Conservation (phyloP, 345 rosid species). For the Arabis alpina region DNA sequence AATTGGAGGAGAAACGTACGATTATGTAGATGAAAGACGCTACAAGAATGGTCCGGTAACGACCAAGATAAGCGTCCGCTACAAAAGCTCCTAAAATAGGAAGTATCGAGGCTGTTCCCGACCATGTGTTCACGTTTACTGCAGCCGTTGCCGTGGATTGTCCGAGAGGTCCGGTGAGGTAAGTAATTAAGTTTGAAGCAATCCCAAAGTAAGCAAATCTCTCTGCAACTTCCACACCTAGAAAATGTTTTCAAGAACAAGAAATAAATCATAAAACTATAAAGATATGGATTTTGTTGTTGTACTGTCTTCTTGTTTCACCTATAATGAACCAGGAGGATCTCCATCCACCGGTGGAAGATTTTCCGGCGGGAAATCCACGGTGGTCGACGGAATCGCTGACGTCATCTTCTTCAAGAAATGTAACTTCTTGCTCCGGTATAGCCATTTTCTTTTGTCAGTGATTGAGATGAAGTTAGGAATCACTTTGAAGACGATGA, state of each 20-base stretch:
- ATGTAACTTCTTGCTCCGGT: conserved; percentile 29
- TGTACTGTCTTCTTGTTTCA: background rate
- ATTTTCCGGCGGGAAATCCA: conserved; percentile 30
- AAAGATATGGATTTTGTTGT: background rate
- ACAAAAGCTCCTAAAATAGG: conserved; percentile 55
- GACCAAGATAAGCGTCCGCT: conserved; percentile 61
- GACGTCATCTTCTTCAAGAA: conserved; percentile 31
- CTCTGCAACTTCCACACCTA: conserved; percentile 58
- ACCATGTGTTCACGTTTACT: conserved; percentile 57
- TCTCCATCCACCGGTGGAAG: conserved; percentile 43
- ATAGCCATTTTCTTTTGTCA: conserved; percentile 14
- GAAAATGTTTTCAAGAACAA: background rate
- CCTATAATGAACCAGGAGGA: conserved; percentile 42
- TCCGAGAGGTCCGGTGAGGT: conserved; percentile 55
- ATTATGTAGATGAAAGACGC: conserved; percentile 51
- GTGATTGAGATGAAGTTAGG: background rate
- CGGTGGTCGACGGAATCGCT: conserved; percentile 39
- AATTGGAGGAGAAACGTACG: conserved; percentile 29
- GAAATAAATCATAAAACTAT: background rate
- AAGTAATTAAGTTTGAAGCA: conserved; percentile 49
- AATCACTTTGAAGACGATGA: background rate
- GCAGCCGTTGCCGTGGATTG: conserved; percentile 59
- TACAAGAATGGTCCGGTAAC: conserved; percentile 51
- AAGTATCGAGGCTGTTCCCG: conserved; percentile 49
- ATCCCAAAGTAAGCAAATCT: conserved; percentile 59